Conservation (phyloP, 192 early-diverging fungal species). For the Endogone sp. region DNA sequence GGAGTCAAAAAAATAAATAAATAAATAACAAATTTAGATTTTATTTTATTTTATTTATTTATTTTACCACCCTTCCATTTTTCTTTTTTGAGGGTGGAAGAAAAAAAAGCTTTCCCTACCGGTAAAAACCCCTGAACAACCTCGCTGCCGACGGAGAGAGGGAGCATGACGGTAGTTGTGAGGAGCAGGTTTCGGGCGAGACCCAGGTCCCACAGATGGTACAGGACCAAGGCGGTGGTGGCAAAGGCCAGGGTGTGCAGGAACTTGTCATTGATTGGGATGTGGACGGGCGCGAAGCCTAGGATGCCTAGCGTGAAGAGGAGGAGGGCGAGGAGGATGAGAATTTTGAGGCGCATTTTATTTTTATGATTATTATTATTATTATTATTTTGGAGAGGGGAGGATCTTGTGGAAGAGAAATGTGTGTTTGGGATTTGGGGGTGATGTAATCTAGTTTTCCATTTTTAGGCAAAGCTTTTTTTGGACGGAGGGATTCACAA, state of each 20-base stretch:
- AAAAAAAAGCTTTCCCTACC: conserved; percentile 12
- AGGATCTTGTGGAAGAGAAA: too few relatives aligned
- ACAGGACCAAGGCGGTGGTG: conserved; percentile 20
- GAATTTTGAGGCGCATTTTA: conserved; percentile 23
- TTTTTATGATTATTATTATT: too few relatives aligned
- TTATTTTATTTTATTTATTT: neutral
- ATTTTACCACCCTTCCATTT: too few relatives aligned
- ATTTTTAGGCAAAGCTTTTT: too few relatives aligned
- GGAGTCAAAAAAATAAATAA: neutral
- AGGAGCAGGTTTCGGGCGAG: conserved; percentile 22
- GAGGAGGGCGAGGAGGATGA: conserved; percentile 21
- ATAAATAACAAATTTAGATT: neutral
- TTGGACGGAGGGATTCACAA: too few relatives aligned
- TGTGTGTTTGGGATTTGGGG: too few relatives aligned
- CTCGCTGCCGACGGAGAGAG: conserved; percentile 25
- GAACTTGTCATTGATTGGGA: conserved; percentile 32
- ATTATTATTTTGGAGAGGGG: too few relatives aligned
- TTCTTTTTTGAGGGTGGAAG: neutral
- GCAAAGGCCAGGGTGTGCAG: conserved; percentile 28
- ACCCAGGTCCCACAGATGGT: conserved; percentile 28
- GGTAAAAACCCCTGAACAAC: conserved; percentile 30
- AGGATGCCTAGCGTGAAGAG: conserved; percentile 26
- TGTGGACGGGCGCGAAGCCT: conserved; percentile 30
- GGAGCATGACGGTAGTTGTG: conserved; percentile 6
- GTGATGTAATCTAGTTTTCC: too few relatives aligned